Conservation (phyloP, 208 protist genomes). For the Wallacemonas rigidus region DNA sequence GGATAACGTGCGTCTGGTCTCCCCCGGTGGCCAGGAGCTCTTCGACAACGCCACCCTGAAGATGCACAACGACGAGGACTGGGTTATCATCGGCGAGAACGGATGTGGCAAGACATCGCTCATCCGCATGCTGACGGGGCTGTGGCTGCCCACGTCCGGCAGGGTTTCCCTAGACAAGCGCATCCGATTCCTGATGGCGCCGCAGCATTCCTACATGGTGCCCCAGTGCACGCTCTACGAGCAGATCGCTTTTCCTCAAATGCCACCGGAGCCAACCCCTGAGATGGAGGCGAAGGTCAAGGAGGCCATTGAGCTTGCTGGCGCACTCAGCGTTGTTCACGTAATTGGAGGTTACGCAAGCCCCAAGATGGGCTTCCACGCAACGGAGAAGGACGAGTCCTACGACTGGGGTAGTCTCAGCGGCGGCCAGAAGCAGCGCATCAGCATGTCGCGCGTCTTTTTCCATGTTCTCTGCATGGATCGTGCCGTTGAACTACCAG, state of each 20-base stretch:
- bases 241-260: constrained; percentile 75
- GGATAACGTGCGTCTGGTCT: constrained; percentile 56
- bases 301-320: constrained; percentile 66
- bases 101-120: constrained; percentile 88
- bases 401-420: constrained; percentile 88
- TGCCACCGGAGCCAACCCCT: constrained; percentile 23
- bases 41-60: constrained; percentile 54
- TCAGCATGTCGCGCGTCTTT: constrained; percentile 87
- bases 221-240: constrained; percentile 83
- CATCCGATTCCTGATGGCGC: constrained; percentile 64
- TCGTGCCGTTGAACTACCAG: constrained; percentile 45
- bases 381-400: constrained; percentile 43
- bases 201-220: constrained; percentile 85
- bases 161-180: constrained; percentile 40
- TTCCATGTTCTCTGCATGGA: constrained; percentile 78
- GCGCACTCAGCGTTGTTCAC: constrained; percentile 71
- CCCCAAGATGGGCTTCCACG: constrained; percentile 57
- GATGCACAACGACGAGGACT: constrained; percentile 72
- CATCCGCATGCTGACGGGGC: constrained; percentile 76
- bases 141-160: constrained; percentile 73
- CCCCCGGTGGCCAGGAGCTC: constrained; percentile 63
- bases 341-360: constrained; percentile 77
- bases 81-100: constrained; percentile 85
- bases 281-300: constrained; percentile 40
- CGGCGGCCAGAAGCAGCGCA: constrained; percentile 86